phyloP scores from a whole-genome alignment of 2,329 filamentous ascomycete genomes.

The Fusarium sp. region DNA sequence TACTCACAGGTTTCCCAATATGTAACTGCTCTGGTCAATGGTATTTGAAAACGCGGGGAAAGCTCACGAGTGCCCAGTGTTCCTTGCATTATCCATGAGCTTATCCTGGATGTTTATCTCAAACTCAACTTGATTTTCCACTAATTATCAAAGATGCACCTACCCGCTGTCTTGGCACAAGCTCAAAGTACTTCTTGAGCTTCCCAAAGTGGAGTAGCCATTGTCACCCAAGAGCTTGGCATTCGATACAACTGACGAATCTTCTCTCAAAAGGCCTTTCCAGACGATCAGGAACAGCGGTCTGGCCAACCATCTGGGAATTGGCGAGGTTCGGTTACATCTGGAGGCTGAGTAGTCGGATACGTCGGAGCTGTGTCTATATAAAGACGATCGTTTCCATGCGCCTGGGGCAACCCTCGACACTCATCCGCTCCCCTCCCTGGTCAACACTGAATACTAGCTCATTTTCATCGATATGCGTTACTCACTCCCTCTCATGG shows the following conservation, averaged over 20 bases:
- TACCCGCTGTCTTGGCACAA: conserved; percentile 8
- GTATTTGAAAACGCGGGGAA: not conserved
- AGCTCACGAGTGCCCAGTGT: not conserved
- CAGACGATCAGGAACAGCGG: not conserved
- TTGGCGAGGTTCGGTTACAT: not conserved
- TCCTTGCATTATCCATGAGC: conserved; percentile 2
- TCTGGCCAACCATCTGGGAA: not conserved
- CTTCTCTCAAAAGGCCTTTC: not conserved
- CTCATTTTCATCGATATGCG: conserved; percentile 5
- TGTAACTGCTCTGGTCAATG: not conserved
- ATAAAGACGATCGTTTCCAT: not conserved
- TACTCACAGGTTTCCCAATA: accelerated
- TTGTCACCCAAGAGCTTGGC: conserved; percentile 19
- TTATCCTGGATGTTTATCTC: conserved; percentile 10
- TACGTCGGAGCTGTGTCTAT: not conserved
- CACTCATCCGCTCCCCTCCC: not conserved
- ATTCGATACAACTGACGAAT: not conserved
- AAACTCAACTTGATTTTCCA: not conserved
- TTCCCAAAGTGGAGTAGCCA: conserved; percentile 26
- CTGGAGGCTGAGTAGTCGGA: not conserved
- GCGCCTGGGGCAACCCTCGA: not conserved
- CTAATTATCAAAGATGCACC: not conserved
- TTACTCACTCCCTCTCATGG: conserved; percentile 28
- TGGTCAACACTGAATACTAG: not conserved
- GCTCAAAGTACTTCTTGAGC: not conserved